A percentile compares a stretch with the other conserved stretches of the same genome.
Evolutionary conservation across 495 filamentous ascomycete species (phyloP).

Genomic region (Cercophora scortea): DNA sequence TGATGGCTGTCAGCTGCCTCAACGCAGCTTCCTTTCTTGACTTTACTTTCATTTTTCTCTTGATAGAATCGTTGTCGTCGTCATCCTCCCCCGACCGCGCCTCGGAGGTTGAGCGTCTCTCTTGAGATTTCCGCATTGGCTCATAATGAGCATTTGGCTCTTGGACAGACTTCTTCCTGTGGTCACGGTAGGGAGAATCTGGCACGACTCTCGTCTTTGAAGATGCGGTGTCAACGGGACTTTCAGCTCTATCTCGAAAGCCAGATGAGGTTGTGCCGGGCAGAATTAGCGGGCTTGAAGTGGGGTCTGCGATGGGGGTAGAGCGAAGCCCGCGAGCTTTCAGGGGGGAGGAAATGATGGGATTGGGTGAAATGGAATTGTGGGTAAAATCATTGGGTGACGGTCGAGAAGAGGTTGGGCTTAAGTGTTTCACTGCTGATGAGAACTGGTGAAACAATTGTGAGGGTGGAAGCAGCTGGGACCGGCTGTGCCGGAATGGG

Average conservation of each 20-base stretch:
- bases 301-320: slow-evolving; percentile 17
- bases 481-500: slow-evolving; percentile 29
- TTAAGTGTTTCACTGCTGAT: slow-evolving; percentile 31
- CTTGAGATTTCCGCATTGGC: slow-evolving; percentile 26
- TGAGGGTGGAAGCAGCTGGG: slow-evolving; percentile 30
- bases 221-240: slow-evolving; percentile 9
- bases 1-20: slow-evolving; percentile 28
- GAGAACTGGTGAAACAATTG: slow-evolving; percentile 40
- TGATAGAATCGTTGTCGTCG: slow-evolving; percentile 12
- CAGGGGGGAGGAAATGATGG: slow-evolving; percentile 33
- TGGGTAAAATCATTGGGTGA: slow-evolving; percentile 32
- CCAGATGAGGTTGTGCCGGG: slow-evolving; percentile 14
- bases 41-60: slow-evolving; percentile 14
- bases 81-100: slow-evolving; percentile 9
- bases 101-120: slow-evolving; percentile 16
- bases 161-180: slow-evolving; percentile 11
- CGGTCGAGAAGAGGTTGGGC: slow-evolving; percentile 42
- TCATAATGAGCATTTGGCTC: slow-evolving; percentile 24
- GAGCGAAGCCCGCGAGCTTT: slow-evolving; percentile 34
- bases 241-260: slow-evolving; percentile 5
- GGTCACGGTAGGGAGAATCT: slow-evolving; percentile 12
- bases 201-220: slow-evolving; percentile 13
- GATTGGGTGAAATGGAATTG: slow-evolving; percentile 30
- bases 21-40: slow-evolving; percentile 27
- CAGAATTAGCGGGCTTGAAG: slow-evolving; percentile 28